Base-by-base conservation (phyloP, 441 rosid genomes). In the Macaranga tanarius region DNA sequence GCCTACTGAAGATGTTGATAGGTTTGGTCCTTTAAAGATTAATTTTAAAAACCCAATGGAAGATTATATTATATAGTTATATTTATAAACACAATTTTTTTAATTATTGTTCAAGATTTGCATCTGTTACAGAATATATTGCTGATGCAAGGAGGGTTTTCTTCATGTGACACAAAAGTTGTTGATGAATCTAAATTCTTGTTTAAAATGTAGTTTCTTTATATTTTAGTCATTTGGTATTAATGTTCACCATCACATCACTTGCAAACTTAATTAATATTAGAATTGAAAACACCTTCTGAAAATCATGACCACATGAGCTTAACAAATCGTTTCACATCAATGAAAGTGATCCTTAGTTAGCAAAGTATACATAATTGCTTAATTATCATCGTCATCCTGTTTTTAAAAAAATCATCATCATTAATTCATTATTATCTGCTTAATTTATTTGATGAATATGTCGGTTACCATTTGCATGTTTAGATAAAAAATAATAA, bases 1-100 rank as follows among this genome's bases (percentile, higher is more conserved):
- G 60, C 68, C 56, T 54, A 58, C 65, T 52, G 38, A 44, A 60
- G 76, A 76, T 55, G 76, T 75, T 69, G 76, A 77, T 76, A 73
- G 66, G 28, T 44, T 68, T 34, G 2, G n/a, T 71, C 25, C 23
- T 60, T 16, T 5, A 40, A 57, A 42, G 10, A 23, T 59, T 26
- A 45, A 28, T 22, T 40, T n/a, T 4, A 63, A 56, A 22, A 52
- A 69, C 22, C 31, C 48, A 22, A 23, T 31, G 20, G 28, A 20
- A n/a, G 26, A 23, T 17, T 13, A 20, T 59, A 31, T 16, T 23
- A 3, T 57, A 19, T 55, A 26, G 48, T 31, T 10, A 17, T 25
- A 10, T 23, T 10, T 42, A 0, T 25, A 64, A 20, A 38, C 31
- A 7, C 17, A 23, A 28, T 65, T 58, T 57, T 23, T n/a, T 17